Base-by-base conservation (phyloP, 495 filamentous ascomycete species). In the Trypethelium eluteriae region DNA sequence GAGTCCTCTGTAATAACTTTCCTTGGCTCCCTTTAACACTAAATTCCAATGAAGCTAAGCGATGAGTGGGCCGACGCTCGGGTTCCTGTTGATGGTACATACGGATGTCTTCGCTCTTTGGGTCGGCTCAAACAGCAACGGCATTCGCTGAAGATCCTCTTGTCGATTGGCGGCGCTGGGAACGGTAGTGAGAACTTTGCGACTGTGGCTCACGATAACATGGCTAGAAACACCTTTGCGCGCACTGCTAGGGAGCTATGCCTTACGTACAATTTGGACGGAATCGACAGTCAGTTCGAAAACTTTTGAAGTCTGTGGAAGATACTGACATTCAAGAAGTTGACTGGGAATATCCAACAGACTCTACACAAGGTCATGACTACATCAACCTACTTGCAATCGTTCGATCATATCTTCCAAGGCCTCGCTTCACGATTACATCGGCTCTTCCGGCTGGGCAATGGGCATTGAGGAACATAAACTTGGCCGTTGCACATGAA, bases 261-360 rank as follows among this genome's bases (percentile, higher is more conserved):
- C 7, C 85, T 91, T 66, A 81, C 86, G 49, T 93, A 87, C 59
- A 88, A 85, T 2, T 79, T 96, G 2, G 90, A 96, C 76, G 92
- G 92, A 2, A 87, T 96, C 68, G 92, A 96, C 74, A 85, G 92
- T 96, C 79, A 72, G 79, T 74, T 56, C 57, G 46, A 38, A 57
- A 44, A 7, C 66, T 50, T n/a, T 6, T 41, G 11, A 41, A 36
- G 6, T 18, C 38, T 64, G 14, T 39, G 4, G 7, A 3, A 56
- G 9, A 14, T 5, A 36, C 64, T 66, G 49, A 66, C 41, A 35
- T 41, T 41, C 12, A 12, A 18, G 38, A n/a, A 95, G 92, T 96
- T 71, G 92, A 93, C 71, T 96, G 92, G 92, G 91, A 96, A 73
- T 90, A 95, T 71, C 92, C 92, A 1, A 81, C 83, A 56, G 81